Conservation (phyloP, 2,329 filamentous ascomycete species). For the Phaeosphaeria sp. region DNA sequence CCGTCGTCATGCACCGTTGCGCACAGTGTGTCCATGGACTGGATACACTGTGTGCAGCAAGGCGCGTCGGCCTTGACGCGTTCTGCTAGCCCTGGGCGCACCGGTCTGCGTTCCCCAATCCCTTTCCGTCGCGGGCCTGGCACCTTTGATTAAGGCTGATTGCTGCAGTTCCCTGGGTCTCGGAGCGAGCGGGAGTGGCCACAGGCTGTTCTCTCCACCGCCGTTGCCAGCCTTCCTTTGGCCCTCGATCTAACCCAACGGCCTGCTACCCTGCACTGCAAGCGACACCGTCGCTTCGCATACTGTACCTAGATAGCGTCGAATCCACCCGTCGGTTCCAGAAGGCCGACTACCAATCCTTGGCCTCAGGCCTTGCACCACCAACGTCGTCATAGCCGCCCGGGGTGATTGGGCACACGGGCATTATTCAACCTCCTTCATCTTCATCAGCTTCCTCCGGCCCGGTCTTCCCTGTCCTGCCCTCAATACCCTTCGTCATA, state of each 20-base stretch:
- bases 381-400: constrained; percentile 6
- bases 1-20: constrained; percentile 19
- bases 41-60: constrained; percentile 17
- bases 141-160: constrained; percentile 25
- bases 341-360: neutral
- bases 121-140: constrained; percentile 13
- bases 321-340: constrained; percentile 1
- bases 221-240: constrained; percentile 4
- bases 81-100: constrained; percentile 11
- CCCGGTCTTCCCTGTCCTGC: constrained; percentile 16
- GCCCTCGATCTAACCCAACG: constrained; percentile 11
- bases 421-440: constrained; percentile 9
- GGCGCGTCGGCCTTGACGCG: constrained; percentile 20
- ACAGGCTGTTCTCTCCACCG: constrained; percentile 12
- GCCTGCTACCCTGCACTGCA: neutral
- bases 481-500: constrained; percentile 13
- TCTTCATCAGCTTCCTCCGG: constrained; percentile 16
- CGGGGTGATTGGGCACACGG: constrained; percentile 15
- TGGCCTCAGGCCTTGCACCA: neutral
- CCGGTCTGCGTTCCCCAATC: constrained; percentile 16
- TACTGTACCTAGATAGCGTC: neutral
- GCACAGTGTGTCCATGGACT: constrained; percentile 4
- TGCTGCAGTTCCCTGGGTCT: constrained; percentile 19
- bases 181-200: constrained; percentile 13
- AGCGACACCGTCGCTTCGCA: constrained; percentile 1